Conservation (phyloP, 495 filamentous ascomycete species). For the Trypethelium eluteriae region DNA sequence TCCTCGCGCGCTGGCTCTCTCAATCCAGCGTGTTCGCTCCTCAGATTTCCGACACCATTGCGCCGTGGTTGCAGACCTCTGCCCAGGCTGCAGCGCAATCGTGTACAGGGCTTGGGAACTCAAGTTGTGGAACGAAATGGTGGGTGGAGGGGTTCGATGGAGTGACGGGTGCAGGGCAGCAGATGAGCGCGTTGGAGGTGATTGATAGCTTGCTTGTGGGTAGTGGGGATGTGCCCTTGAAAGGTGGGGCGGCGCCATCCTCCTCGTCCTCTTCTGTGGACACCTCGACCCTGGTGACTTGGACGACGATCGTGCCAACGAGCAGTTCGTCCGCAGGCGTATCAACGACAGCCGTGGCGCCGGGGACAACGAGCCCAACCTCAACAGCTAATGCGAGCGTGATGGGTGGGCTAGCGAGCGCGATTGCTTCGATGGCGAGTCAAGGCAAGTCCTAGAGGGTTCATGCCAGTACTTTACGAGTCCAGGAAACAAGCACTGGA, state of each 20-base stretch:
- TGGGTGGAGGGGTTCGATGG: constrained; percentile 37
- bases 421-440: not conserved
- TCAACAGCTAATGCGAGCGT: not conserved
- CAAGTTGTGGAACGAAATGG: constrained; percentile 35
- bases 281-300: not conserved
- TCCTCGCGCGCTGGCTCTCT: constrained; percentile 40
- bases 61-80: constrained; percentile 28
- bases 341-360: not conserved
- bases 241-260: not conserved
- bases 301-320: not conserved
- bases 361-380: not conserved
- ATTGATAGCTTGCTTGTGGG: constrained; percentile 48
- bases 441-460: not conserved
- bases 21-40: constrained; percentile 38
- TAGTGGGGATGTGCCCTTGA: constrained; percentile 22
- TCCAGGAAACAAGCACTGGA: not conserved
- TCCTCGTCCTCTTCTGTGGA: not conserved
- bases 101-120: constrained; percentile 24
- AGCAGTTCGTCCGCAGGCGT: not conserved
- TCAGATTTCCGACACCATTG: constrained; percentile 31
- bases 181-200: constrained; percentile 64
- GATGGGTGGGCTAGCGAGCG: not conserved
- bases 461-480: too few species aligned
- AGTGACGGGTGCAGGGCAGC: constrained; percentile 49
- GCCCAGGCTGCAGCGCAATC: constrained; percentile 37